Percentiles rank a stretch among this genome's conserved stretches.
phyloP scores from a whole-genome alignment of 805 yeast genomes.

The Metschnikowia continentalis region DNA sequence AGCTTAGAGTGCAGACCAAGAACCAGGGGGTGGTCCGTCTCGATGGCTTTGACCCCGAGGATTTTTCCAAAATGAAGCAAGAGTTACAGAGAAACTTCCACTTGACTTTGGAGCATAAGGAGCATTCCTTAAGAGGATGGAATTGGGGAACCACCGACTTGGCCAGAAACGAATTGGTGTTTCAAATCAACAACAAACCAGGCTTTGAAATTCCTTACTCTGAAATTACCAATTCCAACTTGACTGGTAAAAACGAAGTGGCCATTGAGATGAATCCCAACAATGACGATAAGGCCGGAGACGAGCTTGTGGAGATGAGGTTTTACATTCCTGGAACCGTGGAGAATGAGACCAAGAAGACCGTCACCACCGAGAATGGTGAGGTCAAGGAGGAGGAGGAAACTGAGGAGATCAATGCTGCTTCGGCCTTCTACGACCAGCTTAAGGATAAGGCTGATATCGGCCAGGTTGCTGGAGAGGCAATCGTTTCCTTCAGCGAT shows the following conservation, averaged over 20 bases:
- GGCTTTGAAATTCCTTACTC: constrained; percentile 86
- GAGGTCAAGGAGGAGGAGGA: constrained; percentile 34
- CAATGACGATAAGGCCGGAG: constrained; percentile 72
- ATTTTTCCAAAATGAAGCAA: constrained; percentile 73
- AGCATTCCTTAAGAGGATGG: constrained; percentile 97
- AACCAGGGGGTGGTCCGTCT: constrained; percentile 79
- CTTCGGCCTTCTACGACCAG: constrained; percentile 83
- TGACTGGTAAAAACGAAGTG: constrained; percentile 90
- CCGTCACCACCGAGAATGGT: constrained; percentile 24
- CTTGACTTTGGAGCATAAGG: constrained; percentile 72
- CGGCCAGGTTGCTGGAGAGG: constrained; percentile 92
- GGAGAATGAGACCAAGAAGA: constrained; percentile 42
- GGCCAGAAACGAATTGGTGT: constrained; percentile 86
- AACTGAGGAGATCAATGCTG: constrained; percentile 58
- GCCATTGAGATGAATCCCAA: constrained; percentile 77
- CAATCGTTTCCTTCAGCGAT: constrained; percentile 89
- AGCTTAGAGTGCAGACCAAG: constrained; percentile 83
- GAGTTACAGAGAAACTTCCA: constrained; percentile 76
- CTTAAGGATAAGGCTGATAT: constrained; percentile 90
- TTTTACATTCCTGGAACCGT: constrained; percentile 89
- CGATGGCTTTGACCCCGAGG: constrained; percentile 89
- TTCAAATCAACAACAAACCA: constrained; percentile 83
- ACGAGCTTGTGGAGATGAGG: constrained; percentile 91
- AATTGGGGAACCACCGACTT: constrained; percentile 96
- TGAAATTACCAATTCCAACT: constrained; percentile 75